Conservation (phyloP, 2,329 filamentous ascomycete species). For the Stachybotrys chlorohalonatus region DNA sequence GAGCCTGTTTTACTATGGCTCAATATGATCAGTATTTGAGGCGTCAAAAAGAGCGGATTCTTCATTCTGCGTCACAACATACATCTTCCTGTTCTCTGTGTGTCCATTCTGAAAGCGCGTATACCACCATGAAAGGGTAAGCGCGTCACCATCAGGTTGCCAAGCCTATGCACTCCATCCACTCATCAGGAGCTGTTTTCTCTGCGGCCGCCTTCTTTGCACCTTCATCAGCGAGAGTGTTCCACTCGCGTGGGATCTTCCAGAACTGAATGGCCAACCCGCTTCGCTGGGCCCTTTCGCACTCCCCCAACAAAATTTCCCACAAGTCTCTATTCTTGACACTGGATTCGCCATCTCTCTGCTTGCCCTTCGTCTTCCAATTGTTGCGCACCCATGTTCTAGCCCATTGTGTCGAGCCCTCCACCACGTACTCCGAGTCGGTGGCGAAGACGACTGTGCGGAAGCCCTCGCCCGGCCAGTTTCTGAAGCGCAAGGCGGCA, state of each 20-base stretch:
- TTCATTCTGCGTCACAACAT: too few relatives aligned
- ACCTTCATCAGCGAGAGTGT: slow-evolving; percentile 28
- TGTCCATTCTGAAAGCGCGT: too few relatives aligned
- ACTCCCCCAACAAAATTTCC: slow-evolving; percentile 33
- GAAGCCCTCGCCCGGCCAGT: slow-evolving; percentile 33
- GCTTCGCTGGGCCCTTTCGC: slow-evolving; percentile 17
- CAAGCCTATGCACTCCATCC: too few relatives aligned
- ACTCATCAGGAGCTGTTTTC: background rate
- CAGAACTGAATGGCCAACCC: slow-evolving; percentile 35
- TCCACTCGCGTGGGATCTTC: slow-evolving; percentile 34
- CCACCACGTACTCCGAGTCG: slow-evolving; percentile 41
- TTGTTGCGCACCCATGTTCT: slow-evolving; percentile 31
- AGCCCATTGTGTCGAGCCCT: slow-evolving; percentile 33
- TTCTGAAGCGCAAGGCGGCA: slow-evolving; percentile 33
- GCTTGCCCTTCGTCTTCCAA: slow-evolving; percentile 27
- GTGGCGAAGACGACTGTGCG: slow-evolving; percentile 39
- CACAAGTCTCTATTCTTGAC: slow-evolving; percentile 46
- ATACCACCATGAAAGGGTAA: too few relatives aligned
- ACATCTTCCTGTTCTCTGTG: too few relatives aligned
- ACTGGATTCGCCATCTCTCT: slow-evolving; percentile 6
- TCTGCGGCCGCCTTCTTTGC: slow-evolving; percentile 21
- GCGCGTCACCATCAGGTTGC: too few relatives aligned
- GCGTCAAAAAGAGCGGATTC: too few relatives aligned
- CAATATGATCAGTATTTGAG: too few relatives aligned
- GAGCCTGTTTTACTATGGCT: too few relatives aligned